Evolutionary conservation across 2,329 filamentous ascomycete species (phyloP).

Genomic region (Aspergillus sp.): DNA sequence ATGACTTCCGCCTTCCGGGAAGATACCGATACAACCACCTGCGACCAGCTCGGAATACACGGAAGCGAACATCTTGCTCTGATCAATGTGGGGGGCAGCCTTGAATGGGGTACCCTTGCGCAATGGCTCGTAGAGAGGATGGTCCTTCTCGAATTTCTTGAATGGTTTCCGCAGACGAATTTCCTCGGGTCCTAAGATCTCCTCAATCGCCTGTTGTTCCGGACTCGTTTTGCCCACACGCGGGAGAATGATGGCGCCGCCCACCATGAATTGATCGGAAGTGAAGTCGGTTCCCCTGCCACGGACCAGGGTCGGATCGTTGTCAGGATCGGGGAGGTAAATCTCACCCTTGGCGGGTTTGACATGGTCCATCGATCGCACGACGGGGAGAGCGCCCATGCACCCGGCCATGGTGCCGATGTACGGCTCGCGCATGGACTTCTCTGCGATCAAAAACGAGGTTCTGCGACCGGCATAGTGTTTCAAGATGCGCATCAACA

Average conservation of each 20-base stretch:
- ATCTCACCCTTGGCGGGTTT: slow-evolving; percentile 77
- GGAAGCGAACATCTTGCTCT: slow-evolving; percentile 88
- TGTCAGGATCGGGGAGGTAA: slow-evolving; percentile 84
- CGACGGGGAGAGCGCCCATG: slow-evolving; percentile 89
- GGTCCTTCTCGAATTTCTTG: slow-evolving; percentile 63
- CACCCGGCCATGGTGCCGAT: slow-evolving; percentile 83
- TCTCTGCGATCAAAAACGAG: slow-evolving; percentile 90
- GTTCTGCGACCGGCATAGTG: slow-evolving; percentile 85
- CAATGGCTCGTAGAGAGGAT: slow-evolving; percentile 79
- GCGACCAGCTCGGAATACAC: slow-evolving; percentile 81
- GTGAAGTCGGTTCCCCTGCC: slow-evolving; percentile 78
- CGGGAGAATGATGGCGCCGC: slow-evolving; percentile 84
- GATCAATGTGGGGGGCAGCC: slow-evolving; percentile 88
- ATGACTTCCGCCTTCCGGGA: slow-evolving; percentile 94
- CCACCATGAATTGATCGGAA: slow-evolving; percentile 68
- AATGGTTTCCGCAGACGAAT: slow-evolving; percentile 85
- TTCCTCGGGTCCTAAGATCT: slow-evolving; percentile 79
- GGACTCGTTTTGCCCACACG: slow-evolving; percentile 75
- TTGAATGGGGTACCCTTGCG: slow-evolving; percentile 78
- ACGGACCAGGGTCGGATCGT: slow-evolving; percentile 78
- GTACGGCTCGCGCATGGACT: slow-evolving; percentile 86
- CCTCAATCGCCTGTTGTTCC: slow-evolving; percentile 73
- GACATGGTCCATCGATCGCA: slow-evolving; percentile 84
- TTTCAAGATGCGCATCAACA: slow-evolving; percentile 87
- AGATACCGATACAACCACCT: slow-evolving; percentile 92